Conservation (phyloP, 179 eudicot species). For the Vitellaria paradoxa region DNA sequence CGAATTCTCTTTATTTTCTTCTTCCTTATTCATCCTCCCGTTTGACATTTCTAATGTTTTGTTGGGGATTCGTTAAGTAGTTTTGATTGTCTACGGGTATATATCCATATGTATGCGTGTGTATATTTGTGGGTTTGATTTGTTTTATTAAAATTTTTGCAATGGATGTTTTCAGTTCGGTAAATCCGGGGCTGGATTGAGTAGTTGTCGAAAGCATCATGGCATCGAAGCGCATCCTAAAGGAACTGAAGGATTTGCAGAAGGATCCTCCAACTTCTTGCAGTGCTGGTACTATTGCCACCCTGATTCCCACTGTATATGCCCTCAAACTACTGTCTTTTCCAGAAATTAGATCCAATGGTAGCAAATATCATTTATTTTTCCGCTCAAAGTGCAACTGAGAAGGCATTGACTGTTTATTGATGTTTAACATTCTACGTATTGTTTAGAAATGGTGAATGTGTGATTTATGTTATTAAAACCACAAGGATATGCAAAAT, state of each 20-base stretch:
- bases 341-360: background rate
- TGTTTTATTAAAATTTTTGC: background rate
- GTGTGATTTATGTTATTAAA: background rate
- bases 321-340: background rate
- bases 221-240: slow-evolving; percentile 26
- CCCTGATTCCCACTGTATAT: background rate
- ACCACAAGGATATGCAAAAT: too few relatives aligned
- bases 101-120: background rate
- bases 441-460: background rate
- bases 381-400: background rate
- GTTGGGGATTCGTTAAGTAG: background rate
- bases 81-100: background rate
- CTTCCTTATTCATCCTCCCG: background rate
- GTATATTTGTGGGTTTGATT: background rate
- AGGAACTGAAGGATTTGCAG: slow-evolving; percentile 19
- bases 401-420: background rate
- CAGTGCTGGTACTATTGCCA: slow-evolving; percentile 18
- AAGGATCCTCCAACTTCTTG: slow-evolving; percentile 25
- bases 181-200: background rate
- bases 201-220: background rate
- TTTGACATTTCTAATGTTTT: background rate
- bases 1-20: background rate
- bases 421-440: background rate
- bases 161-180: background rate
- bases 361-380: background rate